Base-by-base conservation (phyloP, 2,329 filamentous ascomycete species). In the Pestalotiopsis sp. region DNA sequence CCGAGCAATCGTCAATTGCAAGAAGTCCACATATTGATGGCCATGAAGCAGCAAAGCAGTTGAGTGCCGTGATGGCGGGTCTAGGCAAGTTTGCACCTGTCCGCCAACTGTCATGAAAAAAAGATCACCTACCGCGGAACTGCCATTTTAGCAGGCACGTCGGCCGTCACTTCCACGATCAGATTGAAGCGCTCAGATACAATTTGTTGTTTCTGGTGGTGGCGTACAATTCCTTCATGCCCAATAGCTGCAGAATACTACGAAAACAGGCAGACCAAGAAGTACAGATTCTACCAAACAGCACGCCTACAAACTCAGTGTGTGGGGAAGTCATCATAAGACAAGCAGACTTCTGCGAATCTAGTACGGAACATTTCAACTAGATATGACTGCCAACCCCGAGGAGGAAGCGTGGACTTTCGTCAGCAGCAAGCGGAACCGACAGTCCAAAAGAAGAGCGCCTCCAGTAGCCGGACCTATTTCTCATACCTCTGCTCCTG, bases 351-450 rank as follows among this genome's bases (percentile, higher is more conserved):
- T 11, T n/a, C 3, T 6, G 14, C 6, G 45, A 52, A n/a, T 52
- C 20, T 17, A 3, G 45, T n/a, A 52, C 45, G 45, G 20, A 49
- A 49, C 41, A 49, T n/a, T 14, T 17, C 3, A 36, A 7, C 13
- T 20, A 20, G 31, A 36, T 14, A 62, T 62, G 59, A 31, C 27
- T 4, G 27, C 49, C n/a, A n/a, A 13, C 20, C 17, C 17, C 23
- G 66, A 41, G 3, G 58, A 67, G 39, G 66, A 62, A 49, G 6
- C 58, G 20, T 67, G 66, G 66, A 67, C 66, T 23, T 63, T 31
- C 56, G 66, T 67, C 27, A 62, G 38, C 6, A 67, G 58, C 58
- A 67, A 67, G 36, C n/a, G 58, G 1, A 52, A 56, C 64, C 17
- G 45, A 60, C 45, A 27, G 23, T 12, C 56, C 59, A 66, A 59